A percentile compares a stretch with the other conserved stretches of the same genome.
phyloP scores from a whole-genome alignment of 257 asterid genomes.

The Cruciata laevipes region DNA sequence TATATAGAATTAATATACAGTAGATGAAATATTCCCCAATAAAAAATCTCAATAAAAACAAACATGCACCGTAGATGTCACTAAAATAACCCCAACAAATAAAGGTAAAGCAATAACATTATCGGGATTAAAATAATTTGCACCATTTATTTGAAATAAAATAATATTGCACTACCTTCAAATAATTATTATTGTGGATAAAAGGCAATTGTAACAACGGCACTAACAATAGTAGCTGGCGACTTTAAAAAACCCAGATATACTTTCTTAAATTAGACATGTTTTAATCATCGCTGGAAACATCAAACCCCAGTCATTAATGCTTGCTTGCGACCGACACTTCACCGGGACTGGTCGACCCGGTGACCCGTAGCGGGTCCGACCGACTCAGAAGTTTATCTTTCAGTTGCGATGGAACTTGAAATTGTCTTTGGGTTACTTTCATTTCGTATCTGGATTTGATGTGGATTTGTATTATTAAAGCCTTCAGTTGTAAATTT shows the following conservation, averaged over 20 bases:
- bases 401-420: neutral
- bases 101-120: neutral
- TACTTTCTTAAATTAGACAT: neutral
- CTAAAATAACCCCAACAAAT: neutral
- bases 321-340: neutral
- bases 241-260: neutral
- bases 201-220: neutral
- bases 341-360: neutral
- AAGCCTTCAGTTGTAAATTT: no score
- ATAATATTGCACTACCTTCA: neutral
- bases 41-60: neutral
- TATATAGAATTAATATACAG: no score
- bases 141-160: neutral
- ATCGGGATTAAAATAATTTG: neutral
- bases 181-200: neutral
- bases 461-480: no score
- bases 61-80: neutral
- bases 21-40: no score
- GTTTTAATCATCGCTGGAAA: neutral
- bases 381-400: neutral
- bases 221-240: neutral
- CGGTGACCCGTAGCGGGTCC: neutral
- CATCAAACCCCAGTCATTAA: neutral
- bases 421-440: neutral
- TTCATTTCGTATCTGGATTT: no score